A percentile compares a stretch with the other conserved stretches of the same genome.
phyloP scores from a whole-genome alignment of 176 grass and related monocot genomes.

The Phoenix roebelenii region DNA sequence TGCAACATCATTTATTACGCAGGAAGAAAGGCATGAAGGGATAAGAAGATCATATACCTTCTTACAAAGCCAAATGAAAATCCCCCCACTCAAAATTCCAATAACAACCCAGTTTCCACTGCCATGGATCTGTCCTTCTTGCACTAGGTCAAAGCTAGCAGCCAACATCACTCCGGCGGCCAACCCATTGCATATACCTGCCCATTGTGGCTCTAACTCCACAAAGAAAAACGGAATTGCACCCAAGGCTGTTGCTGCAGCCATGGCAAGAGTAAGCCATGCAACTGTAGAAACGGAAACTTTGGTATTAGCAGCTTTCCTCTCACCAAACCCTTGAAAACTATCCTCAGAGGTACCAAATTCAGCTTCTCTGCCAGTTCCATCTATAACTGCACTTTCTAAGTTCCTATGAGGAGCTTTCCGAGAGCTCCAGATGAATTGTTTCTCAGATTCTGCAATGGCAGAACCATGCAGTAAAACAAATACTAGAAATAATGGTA shows the following conservation, averaged over 20 bases:
- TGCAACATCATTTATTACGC: no score
- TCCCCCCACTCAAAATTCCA: slow-evolving; percentile 63
- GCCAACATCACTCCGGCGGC: slow-evolving; percentile 89
- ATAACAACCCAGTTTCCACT: slow-evolving; percentile 86
- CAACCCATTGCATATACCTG: slow-evolving; percentile 78
- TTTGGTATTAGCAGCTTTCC: slow-evolving; percentile 1
- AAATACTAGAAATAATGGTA: slow-evolving; percentile 33
- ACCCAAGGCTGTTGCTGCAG: slow-evolving; percentile 66
- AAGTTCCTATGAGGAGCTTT: slow-evolving; percentile 56
- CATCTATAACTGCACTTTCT: slow-evolving; percentile 27
- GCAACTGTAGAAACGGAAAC: slow-evolving; percentile 68
- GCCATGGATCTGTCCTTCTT: slow-evolving; percentile 79
- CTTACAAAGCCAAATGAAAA: slow-evolving; percentile 98
- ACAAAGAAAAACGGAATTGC: slow-evolving; percentile 87
- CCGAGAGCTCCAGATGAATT: slow-evolving; percentile 20
- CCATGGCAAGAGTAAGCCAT: slow-evolving; percentile 94
- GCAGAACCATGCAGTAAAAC: slow-evolving; percentile 13
- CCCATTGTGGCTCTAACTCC: slow-evolving; percentile 78
- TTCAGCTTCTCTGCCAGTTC: slow-evolving; percentile 30
- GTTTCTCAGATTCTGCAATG: slow-evolving; percentile 45
- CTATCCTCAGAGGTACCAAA: slow-evolving; percentile 12
- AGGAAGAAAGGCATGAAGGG: no score
- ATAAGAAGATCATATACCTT: slow-evolving; percentile 36
- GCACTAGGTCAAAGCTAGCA: slow-evolving; percentile 85
- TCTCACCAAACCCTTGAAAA: slow-evolving; percentile 10